Percentiles rank a stretch among this genome's conserved stretches.
Conservation (phyloP, 2,329 filamentous ascomycete species). For the Ampelomyces quisqualis region DNA sequence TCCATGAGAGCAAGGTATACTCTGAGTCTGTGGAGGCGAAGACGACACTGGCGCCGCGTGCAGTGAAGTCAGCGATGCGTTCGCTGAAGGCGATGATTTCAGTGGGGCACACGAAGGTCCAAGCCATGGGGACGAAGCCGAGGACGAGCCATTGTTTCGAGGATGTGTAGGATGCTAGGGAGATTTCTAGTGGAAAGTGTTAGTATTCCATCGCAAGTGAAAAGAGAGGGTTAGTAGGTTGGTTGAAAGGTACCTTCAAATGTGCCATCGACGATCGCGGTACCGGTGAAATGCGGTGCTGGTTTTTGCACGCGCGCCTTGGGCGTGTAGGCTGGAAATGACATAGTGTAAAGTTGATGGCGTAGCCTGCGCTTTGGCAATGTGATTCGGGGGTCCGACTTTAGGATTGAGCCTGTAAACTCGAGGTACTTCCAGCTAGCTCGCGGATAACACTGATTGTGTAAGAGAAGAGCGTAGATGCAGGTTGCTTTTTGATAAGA, state of each 20-base stretch:
- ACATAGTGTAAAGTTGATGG: conserved; percentile 22
- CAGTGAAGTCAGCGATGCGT: conserved; percentile 60
- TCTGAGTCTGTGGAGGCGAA: conserved; percentile 64
- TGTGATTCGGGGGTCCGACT: conserved; percentile 5
- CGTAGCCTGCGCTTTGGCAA: background rate
- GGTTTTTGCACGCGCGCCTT: conserved; percentile 46
- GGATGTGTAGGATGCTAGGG: conserved; percentile 43
- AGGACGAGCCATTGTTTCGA: conserved; percentile 62
- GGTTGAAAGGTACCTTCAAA: conserved; percentile 40
- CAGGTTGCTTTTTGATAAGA: background rate
- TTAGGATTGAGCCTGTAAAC: background rate
- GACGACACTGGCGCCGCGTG: conserved; percentile 60
- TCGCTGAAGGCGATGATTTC: conserved; percentile 67
- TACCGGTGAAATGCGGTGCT: conserved; percentile 42
- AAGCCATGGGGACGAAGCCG: conserved; percentile 67
- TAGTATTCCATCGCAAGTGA: conserved; percentile 9
- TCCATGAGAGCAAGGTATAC: conserved; percentile 61
- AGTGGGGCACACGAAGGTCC: conserved; percentile 67
- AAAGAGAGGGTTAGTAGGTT: no score
- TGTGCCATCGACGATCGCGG: conserved; percentile 44
- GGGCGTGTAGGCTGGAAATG: conserved; percentile 37
- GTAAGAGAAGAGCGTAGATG: background rate
- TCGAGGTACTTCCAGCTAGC: background rate
- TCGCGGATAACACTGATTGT: background rate
- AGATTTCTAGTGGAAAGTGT: conserved; percentile 34